These are phyloP conservation scores for Emergomyces pasteurianus DNA, from an alignment of 2,329 filamentous ascomycete genomes.

Conservation along the genomic window DNA sequence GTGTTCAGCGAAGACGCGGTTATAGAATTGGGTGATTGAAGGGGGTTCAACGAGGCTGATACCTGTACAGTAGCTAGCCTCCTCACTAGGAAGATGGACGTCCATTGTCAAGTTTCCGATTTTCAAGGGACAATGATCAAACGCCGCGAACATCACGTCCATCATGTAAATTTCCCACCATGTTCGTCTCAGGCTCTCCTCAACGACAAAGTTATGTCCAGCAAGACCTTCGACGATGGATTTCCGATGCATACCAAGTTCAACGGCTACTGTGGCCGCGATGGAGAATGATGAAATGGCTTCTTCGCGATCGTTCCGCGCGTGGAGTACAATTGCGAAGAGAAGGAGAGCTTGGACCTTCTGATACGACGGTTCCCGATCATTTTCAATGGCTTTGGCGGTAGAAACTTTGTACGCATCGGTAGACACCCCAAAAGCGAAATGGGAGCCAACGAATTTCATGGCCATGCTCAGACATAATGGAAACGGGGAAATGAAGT, in stretches of 20 bases:
- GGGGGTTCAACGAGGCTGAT: slow-evolving; percentile 48
- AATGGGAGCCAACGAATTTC: slow-evolving; percentile 46
- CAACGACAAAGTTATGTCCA: slow-evolving; percentile 52
- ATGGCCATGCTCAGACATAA: slow-evolving; percentile 42
- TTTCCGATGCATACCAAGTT: slow-evolving; percentile 62
- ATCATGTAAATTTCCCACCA: slow-evolving; percentile 84
- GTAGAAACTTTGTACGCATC: slow-evolving; percentile 32
- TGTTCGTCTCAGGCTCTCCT: slow-evolving; percentile 76
- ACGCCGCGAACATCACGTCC: slow-evolving; percentile 72
- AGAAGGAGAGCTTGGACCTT: slow-evolving; percentile 70
- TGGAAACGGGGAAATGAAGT: slow-evolving; percentile 29
- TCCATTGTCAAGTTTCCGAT: slow-evolving; percentile 60
- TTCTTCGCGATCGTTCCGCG: slow-evolving; percentile 57
- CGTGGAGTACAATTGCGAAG: slow-evolving; percentile 65
- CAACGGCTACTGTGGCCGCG: slow-evolving; percentile 59
- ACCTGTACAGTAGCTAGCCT: slow-evolving; percentile 45
- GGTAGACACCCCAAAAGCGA: slow-evolving; percentile 34
- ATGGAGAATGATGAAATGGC: slow-evolving; percentile 55
- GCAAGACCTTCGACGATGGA: slow-evolving; percentile 55
- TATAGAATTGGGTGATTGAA: slow-evolving; percentile 64
- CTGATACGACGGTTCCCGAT: slow-evolving; percentile 41
- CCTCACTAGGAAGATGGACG: slow-evolving; percentile 69
- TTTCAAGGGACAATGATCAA: slow-evolving; percentile 41
- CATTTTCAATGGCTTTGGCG: slow-evolving; percentile 20
- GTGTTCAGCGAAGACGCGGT: slow-evolving; percentile 59